Conservation (phyloP, 2,329 filamentous ascomycete genomes). For the Biscogniauxia sp. region DNA sequence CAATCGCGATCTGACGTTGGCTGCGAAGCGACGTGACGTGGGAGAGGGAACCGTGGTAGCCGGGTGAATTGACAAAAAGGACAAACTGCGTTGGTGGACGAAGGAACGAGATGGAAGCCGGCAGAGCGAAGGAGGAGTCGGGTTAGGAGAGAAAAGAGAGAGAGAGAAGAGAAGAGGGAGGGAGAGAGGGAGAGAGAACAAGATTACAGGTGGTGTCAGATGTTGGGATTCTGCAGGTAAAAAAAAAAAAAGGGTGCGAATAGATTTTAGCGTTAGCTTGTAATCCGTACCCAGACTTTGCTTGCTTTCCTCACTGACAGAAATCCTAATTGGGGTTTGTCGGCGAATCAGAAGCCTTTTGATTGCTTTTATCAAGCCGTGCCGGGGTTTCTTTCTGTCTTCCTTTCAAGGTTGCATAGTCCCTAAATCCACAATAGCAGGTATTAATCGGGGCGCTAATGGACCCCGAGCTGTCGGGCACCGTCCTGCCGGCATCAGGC, state of each 20-base stretch:
- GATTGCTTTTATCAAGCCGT: neutral
- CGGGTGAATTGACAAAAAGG: neutral
- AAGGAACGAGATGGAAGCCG: neutral
- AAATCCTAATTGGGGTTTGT: neutral
- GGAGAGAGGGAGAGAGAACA: neutral
- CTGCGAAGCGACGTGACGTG: neutral
- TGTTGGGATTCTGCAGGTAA: neutral
- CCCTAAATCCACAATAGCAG: neutral
- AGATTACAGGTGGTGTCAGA: neutral
- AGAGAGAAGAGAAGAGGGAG: no score
- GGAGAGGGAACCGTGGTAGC: no score
- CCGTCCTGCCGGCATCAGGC: neutral
- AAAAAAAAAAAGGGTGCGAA: neutral
- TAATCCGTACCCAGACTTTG: neutral
- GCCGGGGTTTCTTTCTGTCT: neutral
- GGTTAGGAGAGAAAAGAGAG: no score
- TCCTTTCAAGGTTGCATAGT: neutral
- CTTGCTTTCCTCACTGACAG: neutral
- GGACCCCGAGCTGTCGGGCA: no score
- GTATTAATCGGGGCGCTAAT: no score
- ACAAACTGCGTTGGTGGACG: neutral
- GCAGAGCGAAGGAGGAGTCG: neutral
- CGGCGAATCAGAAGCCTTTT: neutral
- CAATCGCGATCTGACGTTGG: neutral
- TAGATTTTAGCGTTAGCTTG: neutral